Evolutionary conservation across 2,329 filamentous ascomycete species (phyloP).

Genomic region (Ceratocystis huliohia): DNA sequence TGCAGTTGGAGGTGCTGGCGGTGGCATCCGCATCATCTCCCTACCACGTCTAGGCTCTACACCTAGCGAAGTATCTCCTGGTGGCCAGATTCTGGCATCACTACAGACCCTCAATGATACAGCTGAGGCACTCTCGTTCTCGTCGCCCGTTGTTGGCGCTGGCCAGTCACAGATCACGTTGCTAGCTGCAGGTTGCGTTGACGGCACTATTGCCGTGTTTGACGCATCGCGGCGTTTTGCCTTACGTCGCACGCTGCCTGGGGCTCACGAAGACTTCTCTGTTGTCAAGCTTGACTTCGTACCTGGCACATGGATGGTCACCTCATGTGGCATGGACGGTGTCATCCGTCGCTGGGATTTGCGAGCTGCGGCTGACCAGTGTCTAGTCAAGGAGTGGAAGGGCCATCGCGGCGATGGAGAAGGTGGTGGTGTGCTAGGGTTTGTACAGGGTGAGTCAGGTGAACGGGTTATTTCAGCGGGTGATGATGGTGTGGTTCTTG

Average conservation of each 20-base stretch:
- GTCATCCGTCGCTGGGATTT: slow-evolving; percentile 81
- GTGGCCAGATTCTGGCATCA: slow-evolving; percentile 60
- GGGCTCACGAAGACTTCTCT: slow-evolving; percentile 75
- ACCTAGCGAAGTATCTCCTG: slow-evolving; percentile 30
- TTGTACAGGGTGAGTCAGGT: slow-evolving; percentile 68
- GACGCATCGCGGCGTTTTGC: slow-evolving; percentile 79
- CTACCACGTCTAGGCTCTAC: slow-evolving; percentile 51
- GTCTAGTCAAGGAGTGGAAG: slow-evolving; percentile 74
- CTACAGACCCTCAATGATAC: slow-evolving; percentile 64
- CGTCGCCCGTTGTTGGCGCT: slow-evolving; percentile 29
- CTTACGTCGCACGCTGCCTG: slow-evolving; percentile 66
- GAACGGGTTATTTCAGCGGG: slow-evolving; percentile 75
- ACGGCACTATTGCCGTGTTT: slow-evolving; percentile 71
- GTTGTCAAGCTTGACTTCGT: slow-evolving; percentile 92
- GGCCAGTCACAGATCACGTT: slow-evolving; percentile 39
- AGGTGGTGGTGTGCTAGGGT: slow-evolving; percentile 78
- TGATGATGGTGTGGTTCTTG: slow-evolving; percentile 62
- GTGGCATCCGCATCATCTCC: slow-evolving; percentile 71
- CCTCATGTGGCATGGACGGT: slow-evolving; percentile 83
- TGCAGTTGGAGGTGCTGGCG: slow-evolving; percentile 77
- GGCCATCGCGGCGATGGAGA: slow-evolving; percentile 77
- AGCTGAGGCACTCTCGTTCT: slow-evolving; percentile 64
- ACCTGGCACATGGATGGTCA: slow-evolving; percentile 55
- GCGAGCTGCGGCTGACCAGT: slow-evolving; percentile 49
- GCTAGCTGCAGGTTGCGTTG: slow-evolving; percentile 54